Evolutionary conservation across 1,284 basidiomycete species (phyloP).

Genomic region (Microbotryum scabiosae): DNA sequence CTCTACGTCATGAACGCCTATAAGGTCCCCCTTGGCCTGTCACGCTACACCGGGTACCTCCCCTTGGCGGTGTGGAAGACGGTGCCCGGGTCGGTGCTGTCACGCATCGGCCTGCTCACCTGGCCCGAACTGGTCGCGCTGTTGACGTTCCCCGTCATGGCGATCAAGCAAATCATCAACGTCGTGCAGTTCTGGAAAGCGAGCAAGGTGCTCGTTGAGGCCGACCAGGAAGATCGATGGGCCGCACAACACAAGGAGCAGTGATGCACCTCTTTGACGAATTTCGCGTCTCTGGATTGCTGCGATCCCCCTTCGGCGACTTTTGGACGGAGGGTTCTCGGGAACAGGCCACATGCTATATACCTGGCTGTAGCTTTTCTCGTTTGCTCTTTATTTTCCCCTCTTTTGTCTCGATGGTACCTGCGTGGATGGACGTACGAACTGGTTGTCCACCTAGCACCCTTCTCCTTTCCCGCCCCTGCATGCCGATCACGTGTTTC

Average conservation of each 20-base stretch:
- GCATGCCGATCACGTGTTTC: too few relatives aligned
- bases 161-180: constrained; percentile 88
- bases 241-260: constrained; percentile 10
- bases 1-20: constrained; percentile 82
- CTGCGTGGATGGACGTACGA: too few relatives aligned
- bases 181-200: constrained; percentile 98
- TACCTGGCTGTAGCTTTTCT: too few relatives aligned
- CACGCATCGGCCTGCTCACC: constrained; percentile 46
- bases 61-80: constrained; percentile 36
- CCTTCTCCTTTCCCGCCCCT: too few relatives aligned
- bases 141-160: constrained; percentile 61
- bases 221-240: constrained; percentile 31
- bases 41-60: constrained; percentile 63
- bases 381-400: too few relatives aligned
- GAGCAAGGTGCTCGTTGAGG: constrained; percentile 59
- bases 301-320: too few relatives aligned
- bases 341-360: too few relatives aligned
- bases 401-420: too few relatives aligned
- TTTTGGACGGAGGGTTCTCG: too few relatives aligned
- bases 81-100: constrained; percentile 31
- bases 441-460: too few relatives aligned
- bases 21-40: constrained; percentile 51
- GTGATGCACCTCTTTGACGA: not conserved
- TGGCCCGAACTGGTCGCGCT: constrained; percentile 71
- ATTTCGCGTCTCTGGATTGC: too few relatives aligned